Conservation (phyloP, 805 yeast species). For the Barnettozyma siamensis region DNA sequence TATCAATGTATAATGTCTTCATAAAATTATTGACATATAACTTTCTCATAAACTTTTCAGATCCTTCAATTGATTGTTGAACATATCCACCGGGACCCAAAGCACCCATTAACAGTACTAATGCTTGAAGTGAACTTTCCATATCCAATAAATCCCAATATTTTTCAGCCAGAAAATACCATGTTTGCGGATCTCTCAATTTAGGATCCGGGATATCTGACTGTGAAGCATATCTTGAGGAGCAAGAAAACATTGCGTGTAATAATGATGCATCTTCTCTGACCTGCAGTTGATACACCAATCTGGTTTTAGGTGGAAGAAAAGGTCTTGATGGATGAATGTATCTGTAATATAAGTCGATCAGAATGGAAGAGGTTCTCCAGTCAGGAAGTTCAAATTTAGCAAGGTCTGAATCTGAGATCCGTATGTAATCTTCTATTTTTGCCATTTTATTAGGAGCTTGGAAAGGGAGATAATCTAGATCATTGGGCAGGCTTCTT, state of each 20-base stretch:
- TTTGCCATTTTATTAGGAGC: conserved; percentile 10
- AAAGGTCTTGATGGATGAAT: conserved; percentile 33
- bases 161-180: conserved; percentile 32
- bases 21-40: conserved; percentile 15
- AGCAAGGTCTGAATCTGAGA: conserved; percentile 27
- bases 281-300: conserved; percentile 27
- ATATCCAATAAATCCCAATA: conserved; percentile 28
- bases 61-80: conserved; percentile 25
- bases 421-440: conserved; percentile 10
- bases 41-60: conserved; percentile 19
- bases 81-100: conserved; percentile 27
- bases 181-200: conserved; percentile 30
- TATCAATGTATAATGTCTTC: conserved; percentile 13
- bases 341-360: conserved; percentile 37
- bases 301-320: conserved; percentile 30
- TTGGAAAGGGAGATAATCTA: neutral
- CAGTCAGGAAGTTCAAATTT: conserved; percentile 34
- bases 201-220: conserved; percentile 21
- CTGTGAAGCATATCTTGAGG: conserved; percentile 29
- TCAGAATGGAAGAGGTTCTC: conserved; percentile 27
- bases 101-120: conserved; percentile 26
- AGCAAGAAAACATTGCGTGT: conserved; percentile 32
- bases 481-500: conserved; percentile 6
- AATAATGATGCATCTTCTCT: conserved; percentile 27
- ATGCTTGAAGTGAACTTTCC: conserved; percentile 24